These are phyloP conservation scores for Camellia sinensis DNA, from an alignment of 148 eudicot species.

Conservation along the genomic window DNA sequence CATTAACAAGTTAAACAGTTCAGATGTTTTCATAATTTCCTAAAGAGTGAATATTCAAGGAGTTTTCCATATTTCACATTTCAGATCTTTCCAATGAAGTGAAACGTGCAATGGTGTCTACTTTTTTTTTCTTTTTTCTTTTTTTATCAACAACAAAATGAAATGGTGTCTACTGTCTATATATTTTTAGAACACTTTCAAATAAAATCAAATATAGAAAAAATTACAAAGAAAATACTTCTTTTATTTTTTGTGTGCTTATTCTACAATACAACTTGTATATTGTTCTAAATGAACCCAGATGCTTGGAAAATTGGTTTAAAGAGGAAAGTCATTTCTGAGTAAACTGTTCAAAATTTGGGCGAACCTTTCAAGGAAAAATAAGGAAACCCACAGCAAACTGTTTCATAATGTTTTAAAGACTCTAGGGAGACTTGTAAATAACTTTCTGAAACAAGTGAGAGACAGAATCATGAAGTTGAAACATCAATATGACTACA, in stretches of 20 bases:
- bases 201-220: neutral
- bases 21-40: neutral
- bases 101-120: no score
- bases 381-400: neutral
- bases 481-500: neutral
- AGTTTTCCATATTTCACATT: neutral
- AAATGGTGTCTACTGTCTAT: neutral
- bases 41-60: neutral
- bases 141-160: no score
- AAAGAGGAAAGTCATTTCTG: neutral
- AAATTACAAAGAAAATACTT: neutral
- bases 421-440: neutral
- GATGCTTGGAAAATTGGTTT: neutral
- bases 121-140: no score
- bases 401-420: neutral
- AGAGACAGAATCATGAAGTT: neutral
- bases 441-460: neutral
- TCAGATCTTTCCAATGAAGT: neutral
- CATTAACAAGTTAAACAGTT: neutral
- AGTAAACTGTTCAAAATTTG: neutral
- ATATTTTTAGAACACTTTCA: neutral
- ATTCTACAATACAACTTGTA: neutral
- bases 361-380: neutral
- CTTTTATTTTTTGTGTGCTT: neutral
- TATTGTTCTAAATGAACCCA: neutral